These are phyloP conservation scores for Amphicarpaea edgeworthii DNA, from an alignment of 306 rosid species.

Conservation along the genomic window DNA sequence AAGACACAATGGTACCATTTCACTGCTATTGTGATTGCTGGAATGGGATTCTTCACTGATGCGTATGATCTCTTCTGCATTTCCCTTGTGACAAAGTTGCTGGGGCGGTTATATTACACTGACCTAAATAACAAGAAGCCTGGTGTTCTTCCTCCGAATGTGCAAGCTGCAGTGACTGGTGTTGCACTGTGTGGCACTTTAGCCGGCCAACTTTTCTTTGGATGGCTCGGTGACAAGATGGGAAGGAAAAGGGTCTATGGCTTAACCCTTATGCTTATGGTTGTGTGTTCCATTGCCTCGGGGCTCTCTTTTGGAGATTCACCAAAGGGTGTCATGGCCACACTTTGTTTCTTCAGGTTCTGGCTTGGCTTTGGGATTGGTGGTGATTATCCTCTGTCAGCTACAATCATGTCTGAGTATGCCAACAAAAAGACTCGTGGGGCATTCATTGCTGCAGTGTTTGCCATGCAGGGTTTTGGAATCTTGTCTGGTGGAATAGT, in stretches of 20 bases:
- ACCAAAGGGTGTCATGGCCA: slow-evolving; percentile 58
- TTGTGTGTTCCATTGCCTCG: slow-evolving; percentile 69
- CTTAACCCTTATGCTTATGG: slow-evolving; percentile 77
- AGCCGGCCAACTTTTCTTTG: slow-evolving; percentile 89
- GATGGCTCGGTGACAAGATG: slow-evolving; percentile 93
- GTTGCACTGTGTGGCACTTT: slow-evolving; percentile 84
- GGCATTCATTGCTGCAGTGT: slow-evolving; percentile 89
- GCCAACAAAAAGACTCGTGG: slow-evolving; percentile 94
- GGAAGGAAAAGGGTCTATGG: slow-evolving; percentile 89
- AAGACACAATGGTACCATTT: slow-evolving; percentile 91
- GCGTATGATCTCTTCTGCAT: slow-evolving; percentile 93
- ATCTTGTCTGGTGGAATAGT: slow-evolving; percentile 81
- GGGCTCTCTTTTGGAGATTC: slow-evolving; percentile 71
- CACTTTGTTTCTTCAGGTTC: slow-evolving; percentile 88
- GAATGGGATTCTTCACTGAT: slow-evolving; percentile 97
- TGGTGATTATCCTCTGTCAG: slow-evolving; percentile 93
- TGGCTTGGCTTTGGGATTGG: slow-evolving; percentile 99
- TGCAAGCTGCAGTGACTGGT: slow-evolving; percentile 77
- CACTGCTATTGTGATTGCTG: slow-evolving; percentile 92
- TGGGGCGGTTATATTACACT: slow-evolving; percentile 74
- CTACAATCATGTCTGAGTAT: slow-evolving; percentile 95
- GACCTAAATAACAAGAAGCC: slow-evolving; percentile 44
- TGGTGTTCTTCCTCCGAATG: slow-evolving; percentile 73
- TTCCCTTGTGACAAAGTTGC: slow-evolving; percentile 77
- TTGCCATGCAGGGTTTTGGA: slow-evolving; percentile 97